Base-by-base conservation (phyloP, 768 basidiomycete genomes). In the Termitomyces sp. region DNA sequence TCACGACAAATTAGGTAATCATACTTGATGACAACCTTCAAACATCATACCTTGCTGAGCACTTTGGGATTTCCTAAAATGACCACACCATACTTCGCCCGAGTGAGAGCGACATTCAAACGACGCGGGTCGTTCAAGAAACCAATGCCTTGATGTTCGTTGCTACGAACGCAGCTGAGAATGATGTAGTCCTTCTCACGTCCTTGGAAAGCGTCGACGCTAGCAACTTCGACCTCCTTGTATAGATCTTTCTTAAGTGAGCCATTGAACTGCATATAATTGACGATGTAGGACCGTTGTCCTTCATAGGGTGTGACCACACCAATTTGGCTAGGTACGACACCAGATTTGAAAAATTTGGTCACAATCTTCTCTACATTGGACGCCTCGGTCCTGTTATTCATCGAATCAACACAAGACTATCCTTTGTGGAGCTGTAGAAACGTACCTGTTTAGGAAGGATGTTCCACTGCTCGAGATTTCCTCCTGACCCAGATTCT, bases 61-160 rank as follows among this genome's bases (percentile, higher is more conserved):
- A 99, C 96, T 71, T 98, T 98, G 3, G 97, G 97, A 70, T 99
- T 99, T n/a, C 97, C 97, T n/a, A 99, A 79, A 65, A 99, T 98
- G 50, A 99, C 97, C 9, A 96, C 89, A 3, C 97, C 97, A 68
- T 98, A 99, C 71, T 98, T 98, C 41, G 97, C 96, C 60, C 97
- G 83, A 1, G 97, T 98, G 44, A 99, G 80, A 26, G 97, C 97
- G 49, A 99, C 97, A 66, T 99, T 99, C 64, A 99, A 73, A 54
- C 97, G 86, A 61, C 97, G 78, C 7, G 97, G 97, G 70, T 99
- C 97, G 64, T 96, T 98, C 76, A 99, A 81, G 81, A 99, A 99
- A 46, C 97, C 97, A 58, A 99, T 99, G 37, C 97, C 97, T 69
- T 98, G 97, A 69, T 99, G 97, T 68, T 99, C 97, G 70, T 99